phyloP scores from a whole-genome alignment of 2,329 filamentous ascomycete genomes.

The Claviceps purpurea region DNA sequence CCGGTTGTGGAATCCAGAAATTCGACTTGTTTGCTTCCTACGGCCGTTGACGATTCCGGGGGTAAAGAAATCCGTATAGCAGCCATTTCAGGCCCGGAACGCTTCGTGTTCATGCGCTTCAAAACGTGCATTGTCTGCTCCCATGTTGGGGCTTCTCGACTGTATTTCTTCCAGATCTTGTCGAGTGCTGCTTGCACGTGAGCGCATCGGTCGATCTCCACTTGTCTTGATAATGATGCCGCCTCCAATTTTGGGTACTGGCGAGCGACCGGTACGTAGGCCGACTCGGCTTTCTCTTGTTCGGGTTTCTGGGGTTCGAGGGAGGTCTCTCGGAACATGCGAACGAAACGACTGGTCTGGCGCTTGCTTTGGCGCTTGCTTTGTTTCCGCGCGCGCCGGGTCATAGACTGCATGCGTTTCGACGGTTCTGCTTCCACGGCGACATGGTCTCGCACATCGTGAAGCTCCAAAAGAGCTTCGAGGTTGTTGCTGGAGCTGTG shows the following conservation, averaged over 20 bases:
- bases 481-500: not conserved
- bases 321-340: conserved; percentile 15
- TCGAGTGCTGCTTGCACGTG: conserved; percentile 25
- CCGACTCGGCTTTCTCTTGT: conserved; percentile 11
- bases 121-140: conserved; percentile 24
- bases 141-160: conserved; percentile 24
- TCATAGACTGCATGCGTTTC: not conserved
- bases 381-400: not conserved
- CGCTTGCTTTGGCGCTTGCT: conserved; percentile 9
- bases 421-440: not conserved
- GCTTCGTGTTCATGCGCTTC: conserved; percentile 21
- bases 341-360: conserved; percentile 16
- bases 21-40: conserved; percentile 19
- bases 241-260: conserved; percentile 16
- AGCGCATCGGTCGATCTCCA: conserved; percentile 12
- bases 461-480: not conserved
- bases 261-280: conserved; percentile 15
- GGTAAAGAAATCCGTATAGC: conserved; percentile 24
- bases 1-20: conserved; percentile 23
- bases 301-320: conserved; percentile 9
- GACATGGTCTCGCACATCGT: not conserved
- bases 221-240: conserved; percentile 10
- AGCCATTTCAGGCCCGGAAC: conserved; percentile 19
- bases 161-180: conserved; percentile 17
- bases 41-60: conserved; percentile 19